Evolutionary conservation across 805 yeast species (phyloP).

Genomic region (Nakazawaea anatomiae): DNA sequence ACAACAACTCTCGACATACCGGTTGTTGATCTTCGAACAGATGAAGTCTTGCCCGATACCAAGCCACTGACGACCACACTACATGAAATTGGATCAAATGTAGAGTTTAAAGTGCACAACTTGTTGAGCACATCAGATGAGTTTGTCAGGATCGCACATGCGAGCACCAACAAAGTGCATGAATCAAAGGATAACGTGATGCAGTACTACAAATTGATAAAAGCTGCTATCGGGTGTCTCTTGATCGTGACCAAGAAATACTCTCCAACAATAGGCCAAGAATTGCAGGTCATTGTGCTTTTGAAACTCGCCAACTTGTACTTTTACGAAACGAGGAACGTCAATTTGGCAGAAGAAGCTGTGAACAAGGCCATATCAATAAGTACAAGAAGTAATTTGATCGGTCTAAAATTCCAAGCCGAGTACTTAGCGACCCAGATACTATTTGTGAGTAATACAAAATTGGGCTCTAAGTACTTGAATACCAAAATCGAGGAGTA

Average conservation of each 20-base stretch:
- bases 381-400: slow-evolving; percentile 23
- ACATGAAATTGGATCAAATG: neutral
- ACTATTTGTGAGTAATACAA: slow-evolving; percentile 22
- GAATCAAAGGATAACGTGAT: slow-evolving; percentile 16
- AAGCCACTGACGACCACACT: neutral
- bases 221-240: slow-evolving; percentile 31
- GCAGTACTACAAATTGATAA: slow-evolving; percentile 26
- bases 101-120: slow-evolving; percentile 1
- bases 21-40: too few relatives aligned
- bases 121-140: slow-evolving; percentile 3
- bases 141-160: slow-evolving; percentile 1
- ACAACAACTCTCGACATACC: neutral
- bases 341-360: slow-evolving; percentile 34
- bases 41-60: neutral
- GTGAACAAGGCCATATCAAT: slow-evolving; percentile 25
- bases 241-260: slow-evolving; percentile 27
- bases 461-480: slow-evolving; percentile 25
- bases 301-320: slow-evolving; percentile 31
- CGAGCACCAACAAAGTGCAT: neutral
- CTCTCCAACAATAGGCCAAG: slow-evolving; percentile 18
- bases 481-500: slow-evolving; percentile 20
- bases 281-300: slow-evolving; percentile 26
- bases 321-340: slow-evolving; percentile 34
- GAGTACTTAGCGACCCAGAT: slow-evolving; percentile 34
- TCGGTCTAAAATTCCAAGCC: slow-evolving; percentile 20